These are phyloP conservation scores for Dictyostelium capitatum DNA, from an alignment of 78 protist species.

Conservation along the genomic window DNA sequence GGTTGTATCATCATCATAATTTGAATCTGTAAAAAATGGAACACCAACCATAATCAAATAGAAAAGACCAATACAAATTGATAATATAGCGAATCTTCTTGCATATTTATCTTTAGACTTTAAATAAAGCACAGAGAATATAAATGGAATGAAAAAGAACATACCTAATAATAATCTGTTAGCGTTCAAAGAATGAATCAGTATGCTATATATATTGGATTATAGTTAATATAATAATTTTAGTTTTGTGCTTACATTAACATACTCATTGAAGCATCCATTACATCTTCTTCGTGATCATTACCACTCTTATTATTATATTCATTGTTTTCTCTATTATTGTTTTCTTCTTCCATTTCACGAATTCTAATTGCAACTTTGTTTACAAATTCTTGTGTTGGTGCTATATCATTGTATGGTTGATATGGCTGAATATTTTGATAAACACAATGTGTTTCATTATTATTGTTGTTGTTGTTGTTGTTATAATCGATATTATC, in stretches of 20 bases:
- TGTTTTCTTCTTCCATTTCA: neutral
- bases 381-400: slow-evolving; percentile 8
- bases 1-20: neutral
- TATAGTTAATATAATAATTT: neutral
- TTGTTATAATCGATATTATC: neutral
- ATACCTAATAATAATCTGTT: slow-evolving; percentile 4
- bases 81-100: neutral
- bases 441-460: neutral
- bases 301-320: neutral
- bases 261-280: slow-evolving; percentile 9
- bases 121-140: neutral
- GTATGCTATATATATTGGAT: no score
- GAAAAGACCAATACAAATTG: slow-evolving; percentile 1
- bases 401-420: neutral
- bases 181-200: no score
- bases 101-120: slow-evolving; percentile 20
- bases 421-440: neutral
- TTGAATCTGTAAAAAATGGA: neutral
- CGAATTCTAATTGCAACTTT: neutral
- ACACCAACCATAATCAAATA: neutral
- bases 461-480: neutral
- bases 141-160: slow-evolving; percentile 5
- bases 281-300: neutral
- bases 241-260: neutral
- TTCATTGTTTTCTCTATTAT: no score